Evolutionary conservation across 2,329 filamentous ascomycete species (phyloP), one percentile per base, ranked within the genome.

Genomic region (Colletotrichum sojae): DNA sequence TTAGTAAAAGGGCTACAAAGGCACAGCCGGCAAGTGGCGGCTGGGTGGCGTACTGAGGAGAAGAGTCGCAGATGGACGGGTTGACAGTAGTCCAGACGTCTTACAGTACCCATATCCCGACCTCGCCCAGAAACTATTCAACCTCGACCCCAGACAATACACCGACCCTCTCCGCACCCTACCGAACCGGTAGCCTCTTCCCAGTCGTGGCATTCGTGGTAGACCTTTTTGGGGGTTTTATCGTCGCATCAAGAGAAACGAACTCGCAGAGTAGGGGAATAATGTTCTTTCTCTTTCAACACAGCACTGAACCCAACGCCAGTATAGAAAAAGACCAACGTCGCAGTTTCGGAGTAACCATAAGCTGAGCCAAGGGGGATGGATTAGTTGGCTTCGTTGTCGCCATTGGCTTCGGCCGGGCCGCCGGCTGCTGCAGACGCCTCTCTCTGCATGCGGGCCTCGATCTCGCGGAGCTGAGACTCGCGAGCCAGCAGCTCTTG

Each of bases 401-500:
- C 85, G 79, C 86, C 87, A 74, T 89, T 89, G 75, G 86, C 80
- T 74, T 90, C 87, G 74, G 79, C 73, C 62, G 78, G 75, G 66
- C 67, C 71, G 73, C 74, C 59, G 79, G 77, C 77, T 43, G 83
- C 78, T 56, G 86, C 84, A 78, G 89, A 91, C 73, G 91, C 88
- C 84, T 97, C 94, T 80, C 95, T 91, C 79, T 95, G 91, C 95
- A 98, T 98, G 79, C 95, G 92, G 72, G 95, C 95, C 84, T 98
- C 95, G 80, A 99, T 98, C 87, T 99, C 96, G 84, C 96, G 95
- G 76, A 99, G 90, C 86, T 99, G 96, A 78, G 94, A 97, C 86
- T 99, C 96, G 82, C 96, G 94, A 73, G 96, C 96, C 83, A 99
- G 82, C 71, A 99, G 89, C 84, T 99, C 96, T 86, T 99, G 96